Base-by-base conservation (phyloP, 2,329 filamentous ascomycete species). In the Clarireedia hainanense region DNA sequence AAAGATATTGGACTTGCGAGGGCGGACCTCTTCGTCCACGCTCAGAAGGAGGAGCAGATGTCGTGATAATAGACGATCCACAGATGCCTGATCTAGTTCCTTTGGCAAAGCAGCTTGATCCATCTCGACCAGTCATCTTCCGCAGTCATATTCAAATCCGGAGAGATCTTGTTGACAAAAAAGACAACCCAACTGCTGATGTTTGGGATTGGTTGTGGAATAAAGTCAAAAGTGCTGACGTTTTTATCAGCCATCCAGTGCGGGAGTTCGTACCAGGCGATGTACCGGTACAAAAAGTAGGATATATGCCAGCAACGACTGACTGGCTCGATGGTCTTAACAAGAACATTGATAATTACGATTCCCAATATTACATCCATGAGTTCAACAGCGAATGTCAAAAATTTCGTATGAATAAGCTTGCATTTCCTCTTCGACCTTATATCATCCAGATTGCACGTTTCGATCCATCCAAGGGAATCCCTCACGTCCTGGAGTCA, bases 251-350 rank as follows among this genome's bases (percentile, higher is more conserved):
- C 64, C 89, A 94, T 63, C 89, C 89, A 0, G 87, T 94, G 52
- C 81, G 80, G 43, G 76, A 78, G 24, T 94, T 92, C 62, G 86
- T 94, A 9, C 89, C 89, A 2, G 72, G 76, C 30, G 83, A 75
- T 56, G 86, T 94, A 5, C 81, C 84, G 1, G 71, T 70, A 1
- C 75, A 84, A 52, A 86, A 80, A 62, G 84, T 92, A 0, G 84
- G 81, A 1, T 91, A 91, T 68, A 75, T 92, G 67, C 88, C 88
- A 3, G 89, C 89, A 10, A 88, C 88, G 0, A 92, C 88, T 0
- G 89, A 94, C 69, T 94, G 76, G 85, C 76, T 91, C 3, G 89
- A 94, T 67, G 89, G 89, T 7, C 71, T 92, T 62, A 94, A 91
- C 74, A 94, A 94, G 70, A 71, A 75, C 24, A 77, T 92, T 69